phyloP scores from a whole-genome alignment of 2,329 filamentous ascomycete species.

The Juglanconis juglandina region DNA sequence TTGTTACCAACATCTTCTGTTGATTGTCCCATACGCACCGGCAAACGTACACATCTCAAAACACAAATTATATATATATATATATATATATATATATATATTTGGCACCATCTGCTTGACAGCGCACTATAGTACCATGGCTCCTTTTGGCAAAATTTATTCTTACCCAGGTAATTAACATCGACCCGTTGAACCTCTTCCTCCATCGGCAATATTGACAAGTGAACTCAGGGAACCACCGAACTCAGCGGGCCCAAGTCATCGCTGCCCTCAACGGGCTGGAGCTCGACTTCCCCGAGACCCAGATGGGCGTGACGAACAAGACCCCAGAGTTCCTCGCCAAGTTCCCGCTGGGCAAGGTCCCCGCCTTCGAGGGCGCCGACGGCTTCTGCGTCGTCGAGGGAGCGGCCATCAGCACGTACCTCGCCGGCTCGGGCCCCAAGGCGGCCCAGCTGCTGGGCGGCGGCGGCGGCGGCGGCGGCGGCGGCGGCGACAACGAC shows the following conservation, averaged over 20 bases:
- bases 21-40: too few relatives aligned
- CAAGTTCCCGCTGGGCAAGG: constrained; percentile 52
- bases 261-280: constrained; percentile 37
- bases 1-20: too few relatives aligned
- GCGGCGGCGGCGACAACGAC: constrained; percentile 26
- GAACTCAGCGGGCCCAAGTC: constrained; percentile 33
- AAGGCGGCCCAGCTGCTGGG: constrained; percentile 43
- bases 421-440: constrained; percentile 44
- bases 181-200: too few relatives aligned
- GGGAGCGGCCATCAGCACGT: constrained; percentile 44
- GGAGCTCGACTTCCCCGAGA: constrained; percentile 34
- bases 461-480: constrained; percentile 20
- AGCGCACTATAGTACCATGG: constrained; percentile 27
- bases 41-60: too few relatives aligned
- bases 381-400: constrained; percentile 46
- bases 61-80: too few relatives aligned
- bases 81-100: too few relatives aligned
- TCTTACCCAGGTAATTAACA: constrained; percentile 25
- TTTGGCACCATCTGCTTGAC: too few relatives aligned
- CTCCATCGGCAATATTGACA: too few relatives aligned
- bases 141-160: constrained; percentile 38
- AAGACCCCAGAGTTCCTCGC: constrained; percentile 40
- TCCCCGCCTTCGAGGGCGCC: constrained; percentile 45
- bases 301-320: constrained; percentile 41
- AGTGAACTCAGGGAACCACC: constrained; percentile 27